Conservation (phyloP, 768 basidiomycete genomes). For the Kwoniella sp. region DNA sequence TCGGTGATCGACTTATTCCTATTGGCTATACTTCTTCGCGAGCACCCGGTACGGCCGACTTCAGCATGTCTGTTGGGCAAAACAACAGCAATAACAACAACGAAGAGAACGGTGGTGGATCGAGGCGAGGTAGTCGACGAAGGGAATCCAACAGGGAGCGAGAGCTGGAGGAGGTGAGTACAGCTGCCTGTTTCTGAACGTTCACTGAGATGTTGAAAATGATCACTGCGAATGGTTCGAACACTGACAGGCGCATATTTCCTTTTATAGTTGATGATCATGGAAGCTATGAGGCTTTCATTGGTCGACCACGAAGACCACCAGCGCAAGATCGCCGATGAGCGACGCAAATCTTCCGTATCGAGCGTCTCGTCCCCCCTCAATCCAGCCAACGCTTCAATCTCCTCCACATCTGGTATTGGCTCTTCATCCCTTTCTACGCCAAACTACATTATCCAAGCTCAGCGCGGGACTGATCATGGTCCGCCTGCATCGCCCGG, state of each 20-base stretch:
- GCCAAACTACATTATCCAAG: background rate
- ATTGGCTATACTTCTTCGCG: constrained; percentile 85
- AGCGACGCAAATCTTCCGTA: constrained; percentile 20
- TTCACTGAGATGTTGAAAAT: background rate
- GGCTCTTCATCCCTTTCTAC: constrained; percentile 9
- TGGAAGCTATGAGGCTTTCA: constrained; percentile 98
- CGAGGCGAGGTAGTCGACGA: constrained; percentile 59
- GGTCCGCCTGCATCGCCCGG: background rate
- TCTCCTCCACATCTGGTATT: background rate
- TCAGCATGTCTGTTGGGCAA: constrained; percentile 56
- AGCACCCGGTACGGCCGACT: constrained; percentile 54
- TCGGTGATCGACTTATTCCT: constrained; percentile 94
- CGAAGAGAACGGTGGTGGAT: constrained; percentile 59
- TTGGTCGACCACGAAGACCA: constrained; percentile 93
- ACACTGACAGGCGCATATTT: background rate
- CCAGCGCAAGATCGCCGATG: constrained; percentile 62
- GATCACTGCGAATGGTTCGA: background rate
- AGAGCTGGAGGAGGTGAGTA: constrained; percentile 86
- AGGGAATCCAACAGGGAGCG: constrained; percentile 74
- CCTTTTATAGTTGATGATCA: constrained; percentile 78
- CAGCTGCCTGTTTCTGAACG: background rate
- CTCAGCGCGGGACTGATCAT: background rate
- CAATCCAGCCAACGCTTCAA: constrained; percentile 11
- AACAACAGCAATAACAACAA: constrained; percentile 61
- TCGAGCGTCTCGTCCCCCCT: constrained; percentile 12